These are phyloP conservation scores for Picea abies DNA, from an alignment of 83 land plant species.

Conservation along the genomic window DNA sequence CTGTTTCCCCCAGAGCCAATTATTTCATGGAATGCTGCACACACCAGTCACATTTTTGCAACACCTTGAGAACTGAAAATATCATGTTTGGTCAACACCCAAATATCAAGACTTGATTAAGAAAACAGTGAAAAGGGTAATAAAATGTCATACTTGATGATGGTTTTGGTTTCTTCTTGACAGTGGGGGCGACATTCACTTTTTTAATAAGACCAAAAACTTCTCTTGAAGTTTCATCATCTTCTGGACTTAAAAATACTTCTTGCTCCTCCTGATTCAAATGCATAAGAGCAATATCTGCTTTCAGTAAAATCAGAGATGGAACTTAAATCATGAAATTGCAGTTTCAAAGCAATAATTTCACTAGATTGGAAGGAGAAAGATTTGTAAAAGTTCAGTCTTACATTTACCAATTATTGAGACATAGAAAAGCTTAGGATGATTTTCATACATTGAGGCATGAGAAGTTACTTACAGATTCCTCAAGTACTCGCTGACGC, in stretches of 20 bases:
- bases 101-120: background rate
- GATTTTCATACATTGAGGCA: too few relatives aligned
- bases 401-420: conserved; percentile 44
- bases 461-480: too few relatives aligned
- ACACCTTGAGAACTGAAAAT: background rate
- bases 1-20: conserved; percentile 28
- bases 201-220: conserved; percentile 84
- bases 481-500: conserved; percentile 31
- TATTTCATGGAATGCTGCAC: conserved; percentile 35
- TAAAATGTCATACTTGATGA: conserved; percentile 17
- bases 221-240: conserved; percentile 76
- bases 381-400: too few relatives aligned
- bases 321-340: background rate
- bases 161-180: conserved; percentile 53
- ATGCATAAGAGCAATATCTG: background rate
- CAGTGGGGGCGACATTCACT: conserved; percentile 60
- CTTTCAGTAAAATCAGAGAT: background rate
- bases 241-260: conserved; percentile 46
- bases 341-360: too few relatives aligned
- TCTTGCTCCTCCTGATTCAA: conserved; percentile 49
- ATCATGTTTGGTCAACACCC: background rate
- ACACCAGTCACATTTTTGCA: conserved; percentile 1
- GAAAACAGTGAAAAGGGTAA: background rate
- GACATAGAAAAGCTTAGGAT: background rate
- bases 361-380: too few relatives aligned